Base-by-base conservation (phyloP, 352 stramenopile species). In the Thraustochytrium striatum region DNA sequence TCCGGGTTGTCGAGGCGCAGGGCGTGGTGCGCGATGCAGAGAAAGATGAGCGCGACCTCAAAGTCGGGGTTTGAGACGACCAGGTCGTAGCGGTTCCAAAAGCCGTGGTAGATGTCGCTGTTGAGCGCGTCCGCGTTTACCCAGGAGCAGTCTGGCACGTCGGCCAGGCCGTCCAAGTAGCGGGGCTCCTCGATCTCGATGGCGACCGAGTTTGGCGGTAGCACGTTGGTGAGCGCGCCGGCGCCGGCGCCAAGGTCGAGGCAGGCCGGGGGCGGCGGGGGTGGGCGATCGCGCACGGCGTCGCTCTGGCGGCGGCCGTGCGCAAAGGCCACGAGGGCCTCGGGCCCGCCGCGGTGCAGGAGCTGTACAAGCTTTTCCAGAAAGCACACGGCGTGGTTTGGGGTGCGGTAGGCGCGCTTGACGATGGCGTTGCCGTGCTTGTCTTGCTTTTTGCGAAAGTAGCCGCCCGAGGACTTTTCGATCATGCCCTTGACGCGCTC, bases 351-450 rank as follows among this genome's bases (percentile, higher is more conserved):
- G 35, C 41, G 25, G 59, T 53, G 25, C 25, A 70, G 50, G 25
- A 53, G 50, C 35, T 70, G 35, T 5, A 70, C 35, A 5, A 70
- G 59, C 16, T 33, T 70, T 3, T 38, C 59, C 8, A 70, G 50
- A n/a, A 70, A 70, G 59, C 59, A 70, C 30, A 70, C 59, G 30
- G 50, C 70, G n/a, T 80, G n/a, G 16, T 80, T 75, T 0, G 70
- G 70, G n/a, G 70, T 80, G 36, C 58, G 58, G 30, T 80, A 80
- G 53, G 57, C 33, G 19, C 70, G 38, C 47, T 80, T 80, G 41
- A 32, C n/a, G 32, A 72, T 80, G 21, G 39, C 70, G 47, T 33
- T 28, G 19, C 58, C 70, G 33, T 65, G 36, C 19, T 39, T 32
- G 41, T 75, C 70, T 44, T 44, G 43, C 28, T 69, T 81, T 16